These are phyloP conservation scores for Euphorbia celastroides DNA, from an alignment of 441 rosid genomes.

Conservation along the genomic window DNA sequence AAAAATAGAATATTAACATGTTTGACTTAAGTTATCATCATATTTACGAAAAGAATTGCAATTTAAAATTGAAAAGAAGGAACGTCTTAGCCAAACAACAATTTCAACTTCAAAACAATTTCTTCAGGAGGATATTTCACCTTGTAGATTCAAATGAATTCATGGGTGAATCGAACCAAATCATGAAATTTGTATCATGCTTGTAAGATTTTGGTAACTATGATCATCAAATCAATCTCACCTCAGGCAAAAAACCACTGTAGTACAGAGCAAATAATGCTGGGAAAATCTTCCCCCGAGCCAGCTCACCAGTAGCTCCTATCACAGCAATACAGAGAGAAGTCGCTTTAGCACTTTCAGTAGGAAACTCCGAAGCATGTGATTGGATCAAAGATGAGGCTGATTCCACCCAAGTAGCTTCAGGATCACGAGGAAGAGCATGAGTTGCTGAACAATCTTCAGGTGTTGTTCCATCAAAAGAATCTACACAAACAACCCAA, in stretches of 20 bases:
- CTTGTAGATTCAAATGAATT: too few species aligned
- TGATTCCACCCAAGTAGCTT: slow-evolving; percentile 16
- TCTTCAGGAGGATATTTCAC: too few species aligned
- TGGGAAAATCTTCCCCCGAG: slow-evolving; percentile 61
- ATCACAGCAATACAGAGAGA: slow-evolving; percentile 72
- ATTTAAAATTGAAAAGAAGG: too few species aligned
- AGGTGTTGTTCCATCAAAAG: slow-evolving; percentile 22
- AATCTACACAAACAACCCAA: slow-evolving; percentile 21
- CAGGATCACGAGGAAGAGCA: slow-evolving; percentile 13
- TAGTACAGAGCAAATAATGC: slow-evolving; percentile 77
- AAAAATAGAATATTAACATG: too few species aligned
- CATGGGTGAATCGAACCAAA: too few species aligned
- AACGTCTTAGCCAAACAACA: too few species aligned
- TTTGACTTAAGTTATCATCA: too few species aligned
- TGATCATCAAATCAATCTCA: slow-evolving; percentile 24
- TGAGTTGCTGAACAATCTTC: slow-evolving; percentile 19
- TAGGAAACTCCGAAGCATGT: slow-evolving; percentile 21
- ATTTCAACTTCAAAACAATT: too few species aligned
- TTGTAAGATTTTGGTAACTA: too few species aligned
- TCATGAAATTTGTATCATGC: too few species aligned
- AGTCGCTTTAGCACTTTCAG: slow-evolving; percentile 29
- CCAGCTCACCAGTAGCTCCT: slow-evolving; percentile 80
- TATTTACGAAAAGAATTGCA: too few species aligned
- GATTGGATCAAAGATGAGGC: slow-evolving; percentile 19
- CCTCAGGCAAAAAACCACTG: slow-evolving; percentile 81